phyloP scores from a whole-genome alignment of 1,139 yeast species.

The Martiniozyma asiatica region DNA sequence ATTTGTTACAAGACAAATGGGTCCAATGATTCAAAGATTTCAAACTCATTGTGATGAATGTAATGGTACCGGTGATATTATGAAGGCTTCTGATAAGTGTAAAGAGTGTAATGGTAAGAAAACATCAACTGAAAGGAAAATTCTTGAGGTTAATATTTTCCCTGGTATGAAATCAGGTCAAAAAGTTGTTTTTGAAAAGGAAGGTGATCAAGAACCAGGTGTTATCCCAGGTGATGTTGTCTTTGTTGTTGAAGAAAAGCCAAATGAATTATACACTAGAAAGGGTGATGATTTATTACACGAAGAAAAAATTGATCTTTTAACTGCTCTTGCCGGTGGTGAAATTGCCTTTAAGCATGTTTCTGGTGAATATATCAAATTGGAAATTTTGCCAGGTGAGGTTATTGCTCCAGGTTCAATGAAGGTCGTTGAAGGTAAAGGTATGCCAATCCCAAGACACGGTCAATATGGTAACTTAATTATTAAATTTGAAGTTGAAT shows the following conservation, averaged over 20 bases:
- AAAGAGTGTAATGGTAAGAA: slow-evolving; percentile 81
- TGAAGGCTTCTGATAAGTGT: slow-evolving; percentile 85
- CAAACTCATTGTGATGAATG: slow-evolving; percentile 92
- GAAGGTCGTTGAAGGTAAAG: slow-evolving; percentile 82
- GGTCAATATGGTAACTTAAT: slow-evolving; percentile 69
- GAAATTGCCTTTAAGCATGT: slow-evolving; percentile 75
- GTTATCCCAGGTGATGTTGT: slow-evolving; percentile 94
- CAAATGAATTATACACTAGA: slow-evolving; percentile 72
- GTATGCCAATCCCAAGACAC: slow-evolving; percentile 83
- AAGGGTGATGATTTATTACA: slow-evolving; percentile 80
- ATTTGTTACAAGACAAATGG: slow-evolving; percentile 96
- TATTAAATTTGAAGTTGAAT: slow-evolving; percentile 57
- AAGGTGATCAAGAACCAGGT: slow-evolving; percentile 96
- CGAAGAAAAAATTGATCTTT: slow-evolving; percentile 79
- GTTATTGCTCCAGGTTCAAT: slow-evolving; percentile 75
- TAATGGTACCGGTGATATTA: slow-evolving; percentile 84
- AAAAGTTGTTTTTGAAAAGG: slow-evolving; percentile 82
- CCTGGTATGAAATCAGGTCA: slow-evolving; percentile 98
- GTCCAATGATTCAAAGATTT: slow-evolving; percentile 97
- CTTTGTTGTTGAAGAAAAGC: slow-evolving; percentile 81
- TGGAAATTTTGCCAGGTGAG: slow-evolving; percentile 81
- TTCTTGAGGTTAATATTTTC: slow-evolving; percentile 86
- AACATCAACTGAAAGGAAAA: slow-evolving; percentile 78
- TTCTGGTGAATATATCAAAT: slow-evolving; percentile 79
- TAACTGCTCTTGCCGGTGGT: slow-evolving; percentile 96